A percentile compares a stretch with the other conserved stretches of the same genome.
phyloP scores from a whole-genome alignment of 1,284 basidiomycete genomes.

The Inonotus hispidus region DNA sequence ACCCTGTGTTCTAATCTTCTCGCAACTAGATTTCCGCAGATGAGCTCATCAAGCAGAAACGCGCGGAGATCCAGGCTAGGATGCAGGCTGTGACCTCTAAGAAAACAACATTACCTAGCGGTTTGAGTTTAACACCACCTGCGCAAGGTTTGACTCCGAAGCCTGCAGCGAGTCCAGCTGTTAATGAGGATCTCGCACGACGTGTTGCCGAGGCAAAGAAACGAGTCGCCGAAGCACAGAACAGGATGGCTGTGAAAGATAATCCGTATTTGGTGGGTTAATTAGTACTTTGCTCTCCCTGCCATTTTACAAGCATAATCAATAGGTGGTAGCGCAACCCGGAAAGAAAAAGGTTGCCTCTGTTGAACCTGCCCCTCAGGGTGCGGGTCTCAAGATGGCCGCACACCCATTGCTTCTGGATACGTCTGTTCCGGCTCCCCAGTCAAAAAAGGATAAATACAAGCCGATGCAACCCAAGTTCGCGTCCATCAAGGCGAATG shows the following conservation, averaged over 20 bases:
- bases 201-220: slow-evolving; percentile 75
- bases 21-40: slow-evolving; percentile 39
- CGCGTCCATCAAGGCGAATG: slow-evolving; percentile 86
- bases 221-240: slow-evolving; percentile 74
- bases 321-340: slow-evolving; percentile 44
- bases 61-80: slow-evolving; percentile 81
- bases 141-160: slow-evolving; percentile 27
- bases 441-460: slow-evolving; percentile 84
- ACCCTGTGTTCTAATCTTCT: slow-evolving; percentile 2
- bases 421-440: slow-evolving; percentile 46
- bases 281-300: neutral
- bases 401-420: slow-evolving; percentile 85
- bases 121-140: slow-evolving; percentile 33
- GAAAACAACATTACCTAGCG: slow-evolving; percentile 30
- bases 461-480: slow-evolving; percentile 98
- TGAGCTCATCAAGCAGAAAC: slow-evolving; percentile 71
- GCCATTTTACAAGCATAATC: slow-evolving; percentile 2
- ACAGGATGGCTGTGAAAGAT: slow-evolving; percentile 63
- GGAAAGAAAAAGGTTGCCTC: slow-evolving; percentile 47
- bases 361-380: slow-evolving; percentile 61
- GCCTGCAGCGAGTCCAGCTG: slow-evolving; percentile 34
- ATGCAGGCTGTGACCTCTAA: slow-evolving; percentile 69
- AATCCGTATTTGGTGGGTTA: slow-evolving; percentile 78
- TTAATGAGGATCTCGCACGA: slow-evolving; percentile 60
- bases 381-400: slow-evolving; percentile 82